Conservation (phyloP, 1,284 basidiomycete species). For the Stereum hirsutum region DNA sequence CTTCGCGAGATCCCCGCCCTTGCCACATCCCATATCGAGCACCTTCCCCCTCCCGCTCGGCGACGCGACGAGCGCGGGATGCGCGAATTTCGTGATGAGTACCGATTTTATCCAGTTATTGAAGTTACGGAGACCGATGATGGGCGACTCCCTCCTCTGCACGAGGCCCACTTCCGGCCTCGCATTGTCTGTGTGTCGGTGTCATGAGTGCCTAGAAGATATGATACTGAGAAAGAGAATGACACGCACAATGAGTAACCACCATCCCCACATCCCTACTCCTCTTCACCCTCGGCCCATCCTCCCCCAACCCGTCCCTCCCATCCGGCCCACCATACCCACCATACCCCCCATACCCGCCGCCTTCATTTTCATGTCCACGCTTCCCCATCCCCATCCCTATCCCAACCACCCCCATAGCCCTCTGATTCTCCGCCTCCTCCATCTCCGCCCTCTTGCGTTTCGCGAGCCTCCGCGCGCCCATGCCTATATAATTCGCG, state of each 20-base stretch:
- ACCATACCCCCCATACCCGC: no score
- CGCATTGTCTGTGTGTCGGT: conserved; percentile 63
- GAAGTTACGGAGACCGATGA: conserved; percentile 93
- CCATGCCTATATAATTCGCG: conserved; percentile 47
- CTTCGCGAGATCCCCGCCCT: conserved; percentile 95
- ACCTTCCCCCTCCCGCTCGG: conserved; percentile 47
- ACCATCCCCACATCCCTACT: conserved; percentile 60
- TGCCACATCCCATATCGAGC: conserved; percentile 95
- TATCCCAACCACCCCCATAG: no score
- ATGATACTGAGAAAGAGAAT: conserved; percentile 2
- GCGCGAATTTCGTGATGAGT: conserved; percentile 81
- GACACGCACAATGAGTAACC: conserved; percentile 58
- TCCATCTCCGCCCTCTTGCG: conserved; percentile 39
- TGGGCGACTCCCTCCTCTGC: conserved; percentile 85
- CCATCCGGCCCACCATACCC: no score
- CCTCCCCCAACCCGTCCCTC: conserved; percentile 21
- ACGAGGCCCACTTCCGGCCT: conserved; percentile 86
- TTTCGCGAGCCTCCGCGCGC: conserved; percentile 45
- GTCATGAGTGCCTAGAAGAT: conserved; percentile 3
- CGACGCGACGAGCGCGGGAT: conserved; percentile 44
- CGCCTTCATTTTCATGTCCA: no score
- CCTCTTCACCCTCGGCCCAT: conserved; percentile 40
- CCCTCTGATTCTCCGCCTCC: conserved; percentile 25
- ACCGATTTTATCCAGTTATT: conserved; percentile 99
- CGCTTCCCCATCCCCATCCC: no score